A percentile compares a stretch with the other conserved stretches of the same genome.
These are phyloP conservation scores for Larix sibirica DNA, from an alignment of 83 land plant species.

Conservation along the genomic window DNA sequence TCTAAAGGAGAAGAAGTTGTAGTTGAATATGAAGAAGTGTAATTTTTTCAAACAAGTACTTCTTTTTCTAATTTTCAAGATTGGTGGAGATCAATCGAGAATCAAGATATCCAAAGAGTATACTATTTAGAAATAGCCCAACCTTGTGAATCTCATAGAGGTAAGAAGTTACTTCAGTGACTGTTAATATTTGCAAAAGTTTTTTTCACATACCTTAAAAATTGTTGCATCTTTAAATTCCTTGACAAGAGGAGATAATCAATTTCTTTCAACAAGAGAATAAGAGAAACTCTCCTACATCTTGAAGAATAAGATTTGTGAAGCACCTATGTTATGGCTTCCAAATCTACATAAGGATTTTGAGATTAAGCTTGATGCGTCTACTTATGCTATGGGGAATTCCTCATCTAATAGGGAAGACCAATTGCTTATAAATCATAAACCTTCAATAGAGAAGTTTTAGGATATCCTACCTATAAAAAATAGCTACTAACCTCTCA, in stretches of 20 bases:
- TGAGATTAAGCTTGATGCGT: not conserved
- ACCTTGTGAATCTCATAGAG: not conserved
- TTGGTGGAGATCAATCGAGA: too few relatives aligned
- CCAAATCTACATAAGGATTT: too few relatives aligned
- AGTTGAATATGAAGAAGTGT: too few relatives aligned
- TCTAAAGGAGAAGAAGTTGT: not conserved
- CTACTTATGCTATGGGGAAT: not conserved
- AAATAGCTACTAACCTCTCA: not conserved
- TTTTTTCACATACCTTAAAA: too few relatives aligned
- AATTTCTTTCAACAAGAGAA: not conserved
- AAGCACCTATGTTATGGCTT: not conserved
- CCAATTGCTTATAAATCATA: too few relatives aligned
- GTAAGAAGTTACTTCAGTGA: not conserved
- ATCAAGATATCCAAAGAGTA: not conserved
- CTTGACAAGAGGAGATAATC: not conserved
- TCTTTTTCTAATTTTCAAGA: too few relatives aligned
- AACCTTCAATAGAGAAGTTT: not conserved
- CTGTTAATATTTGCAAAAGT: not conserved
- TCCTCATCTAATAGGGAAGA: not conserved
- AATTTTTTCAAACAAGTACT: too few relatives aligned
- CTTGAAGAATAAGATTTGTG: not conserved
- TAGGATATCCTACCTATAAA: not conserved
- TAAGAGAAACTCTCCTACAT: not conserved
- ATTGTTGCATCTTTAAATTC: too few relatives aligned
- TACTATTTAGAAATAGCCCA: not conserved